A percentile compares a stretch with the other conserved stretches of the same genome.
Conservation (phyloP, 1,284 basidiomycete species). For the Rhodotorula sp. region DNA sequence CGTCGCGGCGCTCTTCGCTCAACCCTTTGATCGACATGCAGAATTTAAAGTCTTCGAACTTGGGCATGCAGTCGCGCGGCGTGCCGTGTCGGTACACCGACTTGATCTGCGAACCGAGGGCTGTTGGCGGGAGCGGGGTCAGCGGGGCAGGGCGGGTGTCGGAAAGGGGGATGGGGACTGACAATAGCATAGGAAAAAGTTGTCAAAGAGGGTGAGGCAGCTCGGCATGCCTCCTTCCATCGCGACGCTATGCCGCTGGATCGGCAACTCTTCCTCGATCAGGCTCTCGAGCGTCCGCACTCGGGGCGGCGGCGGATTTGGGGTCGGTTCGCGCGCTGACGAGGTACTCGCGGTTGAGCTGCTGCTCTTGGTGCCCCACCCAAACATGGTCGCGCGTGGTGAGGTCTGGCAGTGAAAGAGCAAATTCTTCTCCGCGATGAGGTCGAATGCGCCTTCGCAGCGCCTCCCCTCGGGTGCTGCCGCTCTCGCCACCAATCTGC, state of each 20-base stretch:
- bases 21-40: slow-evolving; percentile 81
- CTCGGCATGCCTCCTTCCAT: slow-evolving; percentile 43
- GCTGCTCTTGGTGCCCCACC: slow-evolving; percentile 4
- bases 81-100: slow-evolving; percentile 83
- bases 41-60: slow-evolving; percentile 92
- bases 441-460: too few relatives aligned
- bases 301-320: neutral
- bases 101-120: slow-evolving; percentile 74
- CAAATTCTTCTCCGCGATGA: too few relatives aligned
- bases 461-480: too few relatives aligned
- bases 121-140: slow-evolving; percentile 52
- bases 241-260: slow-evolving; percentile 39
- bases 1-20: slow-evolving; percentile 69
- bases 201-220: slow-evolving; percentile 43
- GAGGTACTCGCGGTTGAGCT: neutral
- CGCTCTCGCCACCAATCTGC: too few relatives aligned
- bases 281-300: slow-evolving; percentile 34
- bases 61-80: slow-evolving; percentile 70
- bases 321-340: neutral
- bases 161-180: slow-evolving; percentile 2
- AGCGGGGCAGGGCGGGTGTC: neutral
- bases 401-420: neutral
- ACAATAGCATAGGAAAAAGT: slow-evolving; percentile 44
- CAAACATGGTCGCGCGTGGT: slow-evolving; percentile 12
- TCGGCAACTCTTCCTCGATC: slow-evolving; percentile 42